Evolutionary conservation across 768 basidiomycete genomes (phyloP).

Genomic region (Flagelloscypha sp.): DNA sequence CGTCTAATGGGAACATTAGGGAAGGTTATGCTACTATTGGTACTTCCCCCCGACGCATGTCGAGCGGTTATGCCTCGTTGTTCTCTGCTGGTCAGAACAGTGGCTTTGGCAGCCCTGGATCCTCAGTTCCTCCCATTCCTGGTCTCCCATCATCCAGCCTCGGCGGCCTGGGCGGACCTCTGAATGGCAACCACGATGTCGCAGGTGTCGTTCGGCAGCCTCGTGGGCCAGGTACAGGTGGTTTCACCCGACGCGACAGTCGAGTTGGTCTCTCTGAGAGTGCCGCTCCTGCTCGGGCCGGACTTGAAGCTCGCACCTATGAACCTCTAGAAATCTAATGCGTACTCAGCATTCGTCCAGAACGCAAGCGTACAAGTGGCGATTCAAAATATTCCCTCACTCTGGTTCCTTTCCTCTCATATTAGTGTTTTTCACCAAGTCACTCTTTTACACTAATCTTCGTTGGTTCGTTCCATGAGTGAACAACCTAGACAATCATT

Average conservation of each 20-base stretch:
- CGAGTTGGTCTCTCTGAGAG: constrained; percentile 37
- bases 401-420: too few relatives aligned
- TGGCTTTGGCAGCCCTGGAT: constrained; percentile 32
- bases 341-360: too few relatives aligned
- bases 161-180: constrained; percentile 27
- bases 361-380: too few relatives aligned
- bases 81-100: constrained; percentile 44
- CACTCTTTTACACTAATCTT: too few relatives aligned
- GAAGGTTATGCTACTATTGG: constrained; percentile 82
- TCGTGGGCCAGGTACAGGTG: constrained; percentile 69
- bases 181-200: constrained; percentile 26
- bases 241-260: constrained; percentile 67
- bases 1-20: constrained; percentile 85
- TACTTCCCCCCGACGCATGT: constrained; percentile 69
- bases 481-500: too few relatives aligned
- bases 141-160: constrained; percentile 55
- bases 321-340: constrained; percentile 79
- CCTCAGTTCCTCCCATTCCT: constrained; percentile 67
- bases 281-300: constrained; percentile 49
- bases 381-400: too few relatives aligned
- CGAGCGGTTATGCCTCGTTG: constrained; percentile 62
- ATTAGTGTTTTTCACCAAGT: too few relatives aligned
- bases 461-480: too few relatives aligned
- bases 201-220: constrained; percentile 75
- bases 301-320: constrained; percentile 78